Conservation (phyloP, 2,329 filamentous ascomycete genomes). For the Bipolaris sorokiniana region DNA sequence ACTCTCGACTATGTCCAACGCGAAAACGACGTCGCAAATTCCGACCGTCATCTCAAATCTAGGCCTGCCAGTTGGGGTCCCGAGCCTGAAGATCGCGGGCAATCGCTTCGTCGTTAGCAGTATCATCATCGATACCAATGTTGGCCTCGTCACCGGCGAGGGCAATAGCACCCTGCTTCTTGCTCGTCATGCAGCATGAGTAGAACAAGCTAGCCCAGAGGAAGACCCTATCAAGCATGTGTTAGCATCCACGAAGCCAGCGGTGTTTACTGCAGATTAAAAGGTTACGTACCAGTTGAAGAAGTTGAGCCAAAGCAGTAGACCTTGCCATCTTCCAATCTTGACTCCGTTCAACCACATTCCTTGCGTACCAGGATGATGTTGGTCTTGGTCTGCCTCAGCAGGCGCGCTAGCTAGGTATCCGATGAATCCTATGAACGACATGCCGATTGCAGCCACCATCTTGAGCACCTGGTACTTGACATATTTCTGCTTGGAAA, state of each 20-base stretch:
- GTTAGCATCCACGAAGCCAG: background rate
- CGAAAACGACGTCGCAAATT: background rate
- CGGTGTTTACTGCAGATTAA: too few species aligned
- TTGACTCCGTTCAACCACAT: constrained; percentile 28
- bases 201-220: constrained; percentile 35
- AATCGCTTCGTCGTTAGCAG: constrained; percentile 25
- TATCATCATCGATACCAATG: constrained; percentile 21
- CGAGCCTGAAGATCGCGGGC: constrained; percentile 28
- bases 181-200: constrained; percentile 35
- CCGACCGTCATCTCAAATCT: background rate
- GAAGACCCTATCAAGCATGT: constrained; percentile 24
- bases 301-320: constrained; percentile 29
- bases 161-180: constrained; percentile 28
- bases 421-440: constrained; percentile 27
- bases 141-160: constrained; percentile 30
- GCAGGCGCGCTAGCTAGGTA: constrained; percentile 13
- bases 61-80: constrained; percentile 28
- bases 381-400: constrained; percentile 4
- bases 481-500: constrained; percentile 31
- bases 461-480: constrained; percentile 36
- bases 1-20: background rate
- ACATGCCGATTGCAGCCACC: constrained; percentile 22
- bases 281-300: constrained; percentile 34
- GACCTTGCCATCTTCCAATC: constrained; percentile 26
- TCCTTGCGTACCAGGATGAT: constrained; percentile 15